Conservation (phyloP, 768 basidiomycete genomes). For the Auricularia sp. region DNA sequence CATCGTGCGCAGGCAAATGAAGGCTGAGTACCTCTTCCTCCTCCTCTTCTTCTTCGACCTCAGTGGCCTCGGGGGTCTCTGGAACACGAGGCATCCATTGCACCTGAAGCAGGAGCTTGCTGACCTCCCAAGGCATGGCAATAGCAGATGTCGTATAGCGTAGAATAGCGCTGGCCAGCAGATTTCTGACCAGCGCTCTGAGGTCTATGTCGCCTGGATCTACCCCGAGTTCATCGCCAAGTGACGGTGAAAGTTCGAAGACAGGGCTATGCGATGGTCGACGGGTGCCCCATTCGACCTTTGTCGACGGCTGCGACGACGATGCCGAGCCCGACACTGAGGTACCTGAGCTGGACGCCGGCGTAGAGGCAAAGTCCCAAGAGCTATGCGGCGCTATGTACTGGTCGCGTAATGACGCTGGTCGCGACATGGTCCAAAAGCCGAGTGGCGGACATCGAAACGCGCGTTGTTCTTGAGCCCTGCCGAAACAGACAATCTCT, state of each 20-base stretch:
- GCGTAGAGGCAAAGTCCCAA: slow-evolving; percentile 55
- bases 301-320: slow-evolving; percentile 34
- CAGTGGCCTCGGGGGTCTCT: slow-evolving; percentile 36
- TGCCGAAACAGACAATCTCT: no score
- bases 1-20: neutral
- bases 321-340: slow-evolving; percentile 24
- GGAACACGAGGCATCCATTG: slow-evolving; percentile 88
- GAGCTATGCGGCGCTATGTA: slow-evolving; percentile 55
- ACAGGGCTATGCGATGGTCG: slow-evolving; percentile 54
- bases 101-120: slow-evolving; percentile 84
- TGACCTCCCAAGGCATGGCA: slow-evolving; percentile 95
- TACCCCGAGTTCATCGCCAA: slow-evolving; percentile 17
- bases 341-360: slow-evolving; percentile 18
- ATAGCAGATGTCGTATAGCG: slow-evolving; percentile 83
- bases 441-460: no score
- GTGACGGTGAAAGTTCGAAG: slow-evolving; percentile 57
- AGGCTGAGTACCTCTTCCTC: slow-evolving; percentile 38
- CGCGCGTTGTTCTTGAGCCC: no score
- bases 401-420: slow-evolving; percentile 57
- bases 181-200: slow-evolving; percentile 47
- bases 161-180: slow-evolving; percentile 60
- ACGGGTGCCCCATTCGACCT: slow-evolving; percentile 3
- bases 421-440: slow-evolving; percentile 1
- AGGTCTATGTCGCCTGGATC: slow-evolving; percentile 26
- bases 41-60: slow-evolving; percentile 37